phyloP scores from a whole-genome alignment of 345 rosid genomes.

The Pseudoturritis turrita region DNA sequence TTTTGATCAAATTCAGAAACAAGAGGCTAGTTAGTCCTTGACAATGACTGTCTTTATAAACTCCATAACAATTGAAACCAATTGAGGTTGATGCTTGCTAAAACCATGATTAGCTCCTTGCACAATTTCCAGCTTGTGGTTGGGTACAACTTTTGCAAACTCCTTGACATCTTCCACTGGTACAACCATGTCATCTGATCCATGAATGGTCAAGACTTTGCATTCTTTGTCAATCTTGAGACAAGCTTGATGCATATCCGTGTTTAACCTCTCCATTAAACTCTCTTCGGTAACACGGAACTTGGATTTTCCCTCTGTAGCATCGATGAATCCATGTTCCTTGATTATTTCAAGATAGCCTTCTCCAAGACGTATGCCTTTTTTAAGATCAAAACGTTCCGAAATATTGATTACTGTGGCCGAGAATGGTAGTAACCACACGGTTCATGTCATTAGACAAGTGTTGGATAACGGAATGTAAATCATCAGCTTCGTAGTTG shows the following conservation, averaged over 20 bases:
- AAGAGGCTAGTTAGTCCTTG: not conserved
- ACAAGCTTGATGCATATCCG: constrained; percentile 52
- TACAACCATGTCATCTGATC: constrained; percentile 49
- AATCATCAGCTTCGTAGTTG: constrained; percentile 59
- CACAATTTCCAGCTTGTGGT: constrained; percentile 51
- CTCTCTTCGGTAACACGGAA: constrained; percentile 54
- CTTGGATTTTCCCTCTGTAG: constrained; percentile 33
- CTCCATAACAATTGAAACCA: constrained; percentile 38
- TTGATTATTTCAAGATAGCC: constrained; percentile 42
- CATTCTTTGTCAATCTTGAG: constrained; percentile 42
- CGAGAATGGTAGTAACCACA: constrained; percentile 44
- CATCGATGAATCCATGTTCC: constrained; percentile 51
- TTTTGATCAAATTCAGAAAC: too few relatives aligned
- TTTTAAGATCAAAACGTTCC: constrained; percentile 58
- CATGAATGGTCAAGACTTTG: constrained; percentile 71
- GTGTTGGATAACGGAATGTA: constrained; percentile 48
- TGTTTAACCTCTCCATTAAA: constrained; percentile 60
- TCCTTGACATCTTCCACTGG: constrained; percentile 55
- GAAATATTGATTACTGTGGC: constrained; percentile 72
- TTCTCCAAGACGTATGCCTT: constrained; percentile 63
- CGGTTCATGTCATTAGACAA: constrained; percentile 24
- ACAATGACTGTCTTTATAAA: constrained; percentile 33
- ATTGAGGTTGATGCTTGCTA: constrained; percentile 44
- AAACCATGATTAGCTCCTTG: constrained; percentile 57
- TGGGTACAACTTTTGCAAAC: constrained; percentile 55